Evolutionary conservation across 2,329 filamentous ascomycete species (phyloP), one percentile per base, ranked within the genome.

Genomic region (Colletotrichum sidae): DNA sequence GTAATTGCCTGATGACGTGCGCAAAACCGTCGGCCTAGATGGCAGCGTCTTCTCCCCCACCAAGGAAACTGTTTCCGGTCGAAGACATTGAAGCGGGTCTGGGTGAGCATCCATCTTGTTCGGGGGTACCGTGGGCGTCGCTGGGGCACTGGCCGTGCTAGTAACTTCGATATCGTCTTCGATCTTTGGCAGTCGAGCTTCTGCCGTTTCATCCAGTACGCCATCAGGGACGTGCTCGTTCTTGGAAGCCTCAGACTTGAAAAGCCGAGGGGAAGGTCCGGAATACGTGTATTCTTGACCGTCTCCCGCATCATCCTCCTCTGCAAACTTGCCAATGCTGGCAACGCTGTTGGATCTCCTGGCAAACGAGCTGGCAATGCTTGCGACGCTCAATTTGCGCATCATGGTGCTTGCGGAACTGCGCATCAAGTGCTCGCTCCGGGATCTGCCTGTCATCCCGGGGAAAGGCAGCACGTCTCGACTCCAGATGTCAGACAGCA

Each of bases 341-440:
- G 79, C 78, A 50, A 83, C 71, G 69, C 90, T 92, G 44, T 82
- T 83, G 1, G 92, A 91, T 62, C 91, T 88, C 70, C 90, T 92
- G 42, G 88, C 86, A 73, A 96, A 94, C 52, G 91, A 91, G 69
- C 87, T 90, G 12, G 92, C 86, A 69, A 96, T 91, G 75, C 90
- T 94, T 53, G 91, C 90, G 72, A 93, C 90, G 77, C 92, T 97
- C 68, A 97, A 85, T 75, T 94, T 96, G 56, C 94, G 87, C 81
- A 97, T 97, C 73, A 97, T 88, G 1, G 92, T 92, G 41, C 92
- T 93, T 11, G 94, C 92, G n/a, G 91, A 93, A 45, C 87, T 88
- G 55, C 92, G 86, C 51, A 96, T 90, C 4, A 93, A 81, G 72
- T 92, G 88, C 71, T 97, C 88, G 71, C 91, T 79, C 80, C 88